Conservation (phyloP, 306 rosid species). For the Cucurbita pepo region DNA sequence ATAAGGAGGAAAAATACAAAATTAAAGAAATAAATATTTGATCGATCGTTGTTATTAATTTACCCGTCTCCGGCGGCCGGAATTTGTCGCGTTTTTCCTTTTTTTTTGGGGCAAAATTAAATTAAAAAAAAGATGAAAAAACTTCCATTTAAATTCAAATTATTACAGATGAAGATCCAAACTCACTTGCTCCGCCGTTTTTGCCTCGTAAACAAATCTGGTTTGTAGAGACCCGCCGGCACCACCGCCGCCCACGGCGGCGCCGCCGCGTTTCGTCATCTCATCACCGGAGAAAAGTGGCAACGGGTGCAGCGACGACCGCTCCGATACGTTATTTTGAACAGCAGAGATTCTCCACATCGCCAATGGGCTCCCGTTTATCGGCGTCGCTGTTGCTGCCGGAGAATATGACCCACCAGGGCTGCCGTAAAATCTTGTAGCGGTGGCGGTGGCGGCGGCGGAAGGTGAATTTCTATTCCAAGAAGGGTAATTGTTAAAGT, state of each 20-base stretch:
- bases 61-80: neutral
- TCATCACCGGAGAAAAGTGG: slow-evolving; percentile 46
- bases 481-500: slow-evolving; percentile 28
- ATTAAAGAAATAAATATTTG: neutral
- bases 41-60: neutral
- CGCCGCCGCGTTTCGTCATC: slow-evolving; percentile 10
- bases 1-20: neutral
- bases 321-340: slow-evolving; percentile 26
- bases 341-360: slow-evolving; percentile 53
- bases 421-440: slow-evolving; percentile 26
- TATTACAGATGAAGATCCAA: slow-evolving; percentile 84
- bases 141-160: neutral
- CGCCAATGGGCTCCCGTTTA: slow-evolving; percentile 58
- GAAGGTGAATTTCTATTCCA: slow-evolving; percentile 21
- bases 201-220: slow-evolving; percentile 32
- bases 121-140: neutral
- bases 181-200: slow-evolving; percentile 57
- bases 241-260: slow-evolving; percentile 14
- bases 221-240: slow-evolving; percentile 23
- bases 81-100: neutral
- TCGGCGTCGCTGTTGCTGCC: slow-evolving; percentile 24
- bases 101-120: neutral
- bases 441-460: neutral
- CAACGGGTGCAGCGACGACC: slow-evolving; percentile 30
- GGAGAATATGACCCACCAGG: slow-evolving; percentile 18